Percentiles rank a stretch among this genome's conserved stretches.
Conservation (phyloP, 2,329 filamentous ascomycete species). For the Ascochyta fabae region DNA sequence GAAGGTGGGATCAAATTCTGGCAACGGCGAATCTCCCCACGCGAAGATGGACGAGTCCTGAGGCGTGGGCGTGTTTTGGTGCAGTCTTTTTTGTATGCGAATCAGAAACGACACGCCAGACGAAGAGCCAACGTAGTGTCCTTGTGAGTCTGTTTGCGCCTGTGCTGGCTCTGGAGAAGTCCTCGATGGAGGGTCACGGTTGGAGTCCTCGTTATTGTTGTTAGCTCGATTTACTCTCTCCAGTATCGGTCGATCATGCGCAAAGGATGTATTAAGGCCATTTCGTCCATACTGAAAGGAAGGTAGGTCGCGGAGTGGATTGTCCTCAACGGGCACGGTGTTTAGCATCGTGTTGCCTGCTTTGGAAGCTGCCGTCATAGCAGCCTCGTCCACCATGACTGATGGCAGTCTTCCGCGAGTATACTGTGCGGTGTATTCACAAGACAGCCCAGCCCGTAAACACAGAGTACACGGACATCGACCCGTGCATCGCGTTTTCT, state of each 20-base stretch:
- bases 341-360: slow-evolving; percentile 27
- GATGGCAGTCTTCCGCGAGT: slow-evolving; percentile 55
- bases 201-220: slow-evolving; percentile 21
- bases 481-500: slow-evolving; percentile 48
- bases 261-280: slow-evolving; percentile 13
- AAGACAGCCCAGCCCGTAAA: slow-evolving; percentile 44
- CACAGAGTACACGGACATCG: slow-evolving; percentile 46
- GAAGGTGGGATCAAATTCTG: slow-evolving; percentile 53
- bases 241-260: slow-evolving; percentile 26
- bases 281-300: slow-evolving; percentile 11
- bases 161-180: slow-evolving; percentile 55
- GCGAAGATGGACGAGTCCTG: slow-evolving; percentile 57
- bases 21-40: slow-evolving; percentile 58
- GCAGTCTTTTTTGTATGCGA: slow-evolving; percentile 58
- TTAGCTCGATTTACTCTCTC: slow-evolving; percentile 21
- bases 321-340: slow-evolving; percentile 16
- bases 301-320: slow-evolving; percentile 10
- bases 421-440: slow-evolving; percentile 60
- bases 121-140: slow-evolving; percentile 57
- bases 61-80: slow-evolving; percentile 45
- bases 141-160: slow-evolving; percentile 53
- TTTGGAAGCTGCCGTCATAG: slow-evolving; percentile 27
- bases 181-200: slow-evolving; percentile 40
- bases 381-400: slow-evolving; percentile 45
- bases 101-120: slow-evolving; percentile 59